Evolutionary conservation across 768 basidiomycete genomes (phyloP).

Genomic region (Psilocybe subaeruginosa): DNA sequence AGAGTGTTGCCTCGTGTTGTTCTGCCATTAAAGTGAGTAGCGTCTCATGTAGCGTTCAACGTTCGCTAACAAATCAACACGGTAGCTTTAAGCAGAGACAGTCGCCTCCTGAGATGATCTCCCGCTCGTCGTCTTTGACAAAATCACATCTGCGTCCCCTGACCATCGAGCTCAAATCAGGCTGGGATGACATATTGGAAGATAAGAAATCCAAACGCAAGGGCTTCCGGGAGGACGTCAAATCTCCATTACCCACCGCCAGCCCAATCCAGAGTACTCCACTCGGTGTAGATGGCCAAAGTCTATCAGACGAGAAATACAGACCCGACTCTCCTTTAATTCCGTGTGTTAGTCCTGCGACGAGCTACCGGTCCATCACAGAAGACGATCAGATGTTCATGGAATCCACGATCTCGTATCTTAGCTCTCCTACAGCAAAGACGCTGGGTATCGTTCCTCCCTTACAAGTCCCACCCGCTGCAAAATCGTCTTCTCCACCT

Average conservation of each 20-base stretch:
- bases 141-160: conserved; percentile 27
- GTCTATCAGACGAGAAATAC: conserved; percentile 20
- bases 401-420: conserved; percentile 45
- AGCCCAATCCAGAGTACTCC: background rate
- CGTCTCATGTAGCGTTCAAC: too few species aligned
- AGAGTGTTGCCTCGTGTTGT: conserved; percentile 3
- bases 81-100: conserved; percentile 4
- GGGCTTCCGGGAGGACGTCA: background rate
- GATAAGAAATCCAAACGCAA: conserved; percentile 31
- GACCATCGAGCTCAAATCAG: conserved; percentile 44
- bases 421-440: conserved; percentile 47
- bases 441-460: conserved; percentile 40
- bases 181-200: conserved; percentile 53
- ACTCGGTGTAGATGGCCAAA: conserved; percentile 5
- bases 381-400: conserved; percentile 44
- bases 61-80: background rate
- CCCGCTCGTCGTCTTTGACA: conserved; percentile 22
- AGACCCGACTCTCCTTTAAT: conserved; percentile 21
- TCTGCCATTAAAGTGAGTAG: conserved; percentile 18
- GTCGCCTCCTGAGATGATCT: conserved; percentile 8
- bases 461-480: conserved; percentile 11
- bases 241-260: background rate
- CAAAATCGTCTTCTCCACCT: too few species aligned
- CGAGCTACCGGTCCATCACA: conserved; percentile 15
- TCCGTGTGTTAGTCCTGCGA: conserved; percentile 26